Evolutionary conservation across 2,329 filamentous ascomycete genomes (phyloP).

Genomic region (Aspergillus bombycis): DNA sequence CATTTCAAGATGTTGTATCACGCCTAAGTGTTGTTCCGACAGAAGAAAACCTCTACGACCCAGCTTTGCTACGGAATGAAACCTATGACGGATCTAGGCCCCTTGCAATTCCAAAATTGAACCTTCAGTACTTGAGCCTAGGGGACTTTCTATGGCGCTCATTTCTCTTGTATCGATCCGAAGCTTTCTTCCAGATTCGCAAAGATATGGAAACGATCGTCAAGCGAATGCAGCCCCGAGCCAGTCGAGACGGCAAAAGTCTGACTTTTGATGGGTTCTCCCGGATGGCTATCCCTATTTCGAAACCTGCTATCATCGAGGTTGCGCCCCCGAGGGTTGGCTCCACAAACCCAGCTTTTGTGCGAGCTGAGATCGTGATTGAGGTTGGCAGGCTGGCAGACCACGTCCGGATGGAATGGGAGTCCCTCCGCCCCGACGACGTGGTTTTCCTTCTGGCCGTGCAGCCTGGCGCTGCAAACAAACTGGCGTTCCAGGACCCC

Average conservation of each 20-base stretch:
- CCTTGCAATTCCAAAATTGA: conserved; percentile 89
- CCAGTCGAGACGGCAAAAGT: conserved; percentile 65
- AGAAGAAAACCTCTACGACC: conserved; percentile 77
- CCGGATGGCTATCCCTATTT: conserved; percentile 86
- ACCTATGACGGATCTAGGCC: conserved; percentile 84
- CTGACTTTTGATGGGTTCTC: conserved; percentile 79
- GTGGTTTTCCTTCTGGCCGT: conserved; percentile 85
- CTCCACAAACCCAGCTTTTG: conserved; percentile 77
- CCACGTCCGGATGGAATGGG: conserved; percentile 82
- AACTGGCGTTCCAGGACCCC: conserved; percentile 23
- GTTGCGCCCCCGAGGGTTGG: conserved; percentile 82
- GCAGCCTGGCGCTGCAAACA: conserved; percentile 55
- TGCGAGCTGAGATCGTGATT: conserved; percentile 82
- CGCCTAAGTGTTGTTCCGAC: conserved; percentile 80
- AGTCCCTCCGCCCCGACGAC: conserved; percentile 81
- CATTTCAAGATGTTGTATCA: conserved; percentile 78
- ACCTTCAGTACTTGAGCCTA: conserved; percentile 91
- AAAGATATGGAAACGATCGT: conserved; percentile 86
- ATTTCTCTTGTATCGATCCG: conserved; percentile 82
- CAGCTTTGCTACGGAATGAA: conserved; percentile 77
- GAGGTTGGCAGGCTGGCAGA: conserved; percentile 81
- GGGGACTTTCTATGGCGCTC: conserved; percentile 98
- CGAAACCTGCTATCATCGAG: conserved; percentile 84
- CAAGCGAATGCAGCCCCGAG: conserved; percentile 74
- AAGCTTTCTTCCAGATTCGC: conserved; percentile 90